Evolutionary conservation across 176 grass and related monocot genomes (phyloP).

Genomic region (Zea mays): DNA sequence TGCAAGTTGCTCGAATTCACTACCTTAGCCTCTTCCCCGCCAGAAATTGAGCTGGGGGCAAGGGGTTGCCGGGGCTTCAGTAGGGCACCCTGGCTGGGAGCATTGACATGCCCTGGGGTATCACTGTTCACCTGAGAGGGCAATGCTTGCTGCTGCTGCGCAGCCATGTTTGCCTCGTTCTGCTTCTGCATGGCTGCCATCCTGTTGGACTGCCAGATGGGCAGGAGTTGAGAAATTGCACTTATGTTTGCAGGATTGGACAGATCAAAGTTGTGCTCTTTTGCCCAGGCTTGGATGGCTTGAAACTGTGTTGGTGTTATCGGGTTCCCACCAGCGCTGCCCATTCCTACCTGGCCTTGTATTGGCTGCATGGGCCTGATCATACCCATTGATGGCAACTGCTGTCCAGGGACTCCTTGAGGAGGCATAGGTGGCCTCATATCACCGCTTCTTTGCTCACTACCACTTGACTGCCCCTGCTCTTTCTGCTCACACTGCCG

Average conservation of each 20-base stretch:
- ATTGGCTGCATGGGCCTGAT: conserved; percentile 49
- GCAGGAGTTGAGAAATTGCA: conserved; percentile 79
- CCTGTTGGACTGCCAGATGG: conserved; percentile 56
- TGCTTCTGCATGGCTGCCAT: conserved; percentile 72
- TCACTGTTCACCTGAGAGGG: conserved; percentile 68
- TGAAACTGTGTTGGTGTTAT: conserved; percentile 66
- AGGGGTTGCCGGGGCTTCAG: conserved; percentile 59
- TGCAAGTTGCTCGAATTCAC: conserved; percentile 64
- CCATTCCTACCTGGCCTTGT: conserved; percentile 42
- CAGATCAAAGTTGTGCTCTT: conserved; percentile 80
- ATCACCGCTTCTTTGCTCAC: conserved; percentile 66
- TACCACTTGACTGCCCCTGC: conserved; percentile 37
- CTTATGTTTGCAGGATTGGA: conserved; percentile 80
- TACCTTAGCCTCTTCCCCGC: conserved; percentile 51
- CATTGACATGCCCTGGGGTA: conserved; percentile 46
- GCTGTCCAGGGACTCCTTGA: conserved; percentile 43
- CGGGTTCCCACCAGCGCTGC: conserved; percentile 46
- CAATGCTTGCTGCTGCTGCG: conserved; percentile 58
- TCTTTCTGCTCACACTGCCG: conserved; percentile 52
- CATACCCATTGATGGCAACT: conserved; percentile 46
- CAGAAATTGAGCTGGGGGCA: conserved; percentile 45
- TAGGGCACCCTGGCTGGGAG: conserved; percentile 45
- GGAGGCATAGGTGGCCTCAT: conserved; percentile 61
- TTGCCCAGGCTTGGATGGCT: conserved; percentile 87
- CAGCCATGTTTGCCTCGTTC: conserved; percentile 51